Evolutionary conservation across 1,284 basidiomycete species (phyloP), one percentile per base, ranked within the genome.

Genomic region (Boletus semigastroideus): DNA sequence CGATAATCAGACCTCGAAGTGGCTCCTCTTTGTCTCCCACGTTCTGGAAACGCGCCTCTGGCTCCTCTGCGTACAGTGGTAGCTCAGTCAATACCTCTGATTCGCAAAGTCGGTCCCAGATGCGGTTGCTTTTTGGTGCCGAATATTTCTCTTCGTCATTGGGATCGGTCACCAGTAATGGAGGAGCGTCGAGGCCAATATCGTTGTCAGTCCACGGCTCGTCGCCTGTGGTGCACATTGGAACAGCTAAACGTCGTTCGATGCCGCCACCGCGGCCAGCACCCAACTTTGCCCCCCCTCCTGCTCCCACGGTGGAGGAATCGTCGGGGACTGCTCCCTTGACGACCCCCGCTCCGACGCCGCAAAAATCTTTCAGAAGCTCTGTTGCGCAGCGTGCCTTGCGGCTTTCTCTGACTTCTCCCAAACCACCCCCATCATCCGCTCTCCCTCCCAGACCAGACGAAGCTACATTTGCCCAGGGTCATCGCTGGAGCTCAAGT

Each of bases 191-290:
- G 40, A 47, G 66, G 31, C 64, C 65, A 6, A 55, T 59, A 49
- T 62, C 59, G 33, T 52, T 61, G 39, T 58, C 51, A 27, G 58
- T 53, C 31, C 36, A 55, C 37, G 44, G 54, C 10, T 52, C 56
- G 17, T 56, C 51, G 14, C 48, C 54, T 16, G 44, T 55, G 31
- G 48, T 53, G n/a, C 46, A 57, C 46, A 38, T 46, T 17, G 56
- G 55, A 47, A 70, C 76, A 5, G 61, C 74, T 13, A 76, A 84
- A 64, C 75, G 86, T 41, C 63, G 73, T 31, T 86, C 84, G 5
- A 76, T 85, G 64, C 84, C 84, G 2, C 84, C 84, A 10, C 86
- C 87, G 4, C 80, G 84, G 12, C 87, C 87, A 33, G 79, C 84
- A 6, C 87, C 87, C 0, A 83, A 75, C 17, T 78, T 76, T 49